Conservation (phyloP, 306 rosid species). For the Gastrolobium bilobum region DNA sequence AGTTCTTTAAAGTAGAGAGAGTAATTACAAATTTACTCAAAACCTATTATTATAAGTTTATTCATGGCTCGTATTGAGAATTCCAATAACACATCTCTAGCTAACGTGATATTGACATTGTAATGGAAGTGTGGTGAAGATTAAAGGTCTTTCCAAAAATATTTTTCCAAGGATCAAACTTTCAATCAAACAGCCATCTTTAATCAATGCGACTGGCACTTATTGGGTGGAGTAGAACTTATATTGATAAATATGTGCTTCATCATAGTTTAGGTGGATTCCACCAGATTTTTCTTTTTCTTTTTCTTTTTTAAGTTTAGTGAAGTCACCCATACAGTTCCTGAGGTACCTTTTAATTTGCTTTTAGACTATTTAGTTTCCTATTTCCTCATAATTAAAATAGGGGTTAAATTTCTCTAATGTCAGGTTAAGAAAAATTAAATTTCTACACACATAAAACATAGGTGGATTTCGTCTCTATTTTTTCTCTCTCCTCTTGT, state of each 20-base stretch:
- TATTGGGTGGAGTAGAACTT: neutral
- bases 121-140: too few species aligned
- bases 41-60: neutral
- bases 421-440: too few species aligned
- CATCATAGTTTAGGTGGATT: conserved; percentile 12
- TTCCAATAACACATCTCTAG: neutral
- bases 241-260: neutral
- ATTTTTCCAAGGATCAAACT: too few species aligned
- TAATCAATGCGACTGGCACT: too few species aligned
- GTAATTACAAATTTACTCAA: neutral
- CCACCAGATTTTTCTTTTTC: neutral
- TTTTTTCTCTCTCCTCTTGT: too few species aligned
- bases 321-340: conserved; percentile 6
- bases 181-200: too few species aligned
- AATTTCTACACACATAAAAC: too few species aligned
- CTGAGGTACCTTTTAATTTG: conserved; percentile 17
- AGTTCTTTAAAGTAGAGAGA: neutral
- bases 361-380: conserved; percentile 3
- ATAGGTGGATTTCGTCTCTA: too few species aligned
- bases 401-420: neutral
- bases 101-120: neutral
- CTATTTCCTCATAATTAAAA: conserved; percentile 27
- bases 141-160: too few species aligned
- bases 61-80: neutral
- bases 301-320: neutral